Percentiles rank a stretch among this genome's conserved stretches.
Conservation (phyloP, 805 yeast species). For the Yarrowia hollandica region DNA sequence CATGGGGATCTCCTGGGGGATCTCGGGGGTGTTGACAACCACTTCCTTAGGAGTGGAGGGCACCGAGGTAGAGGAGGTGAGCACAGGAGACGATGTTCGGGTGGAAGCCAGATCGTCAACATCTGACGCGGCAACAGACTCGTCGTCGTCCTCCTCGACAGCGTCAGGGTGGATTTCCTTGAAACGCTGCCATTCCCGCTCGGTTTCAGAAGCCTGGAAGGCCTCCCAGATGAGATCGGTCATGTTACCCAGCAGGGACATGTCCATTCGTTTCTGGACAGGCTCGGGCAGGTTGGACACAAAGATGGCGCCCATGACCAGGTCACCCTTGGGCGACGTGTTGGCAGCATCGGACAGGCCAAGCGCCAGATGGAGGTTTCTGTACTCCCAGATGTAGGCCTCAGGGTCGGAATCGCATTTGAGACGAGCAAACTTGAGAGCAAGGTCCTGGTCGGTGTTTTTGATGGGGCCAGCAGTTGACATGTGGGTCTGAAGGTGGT, state of each 20-base stretch:
- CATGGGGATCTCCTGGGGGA: constrained; percentile 16
- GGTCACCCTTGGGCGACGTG: constrained; percentile 28
- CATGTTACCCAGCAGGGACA: constrained; percentile 27
- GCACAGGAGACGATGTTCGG: constrained; percentile 10
- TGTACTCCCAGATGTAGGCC: constrained; percentile 27
- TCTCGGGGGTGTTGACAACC: not conserved
- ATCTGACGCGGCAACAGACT: constrained; percentile 15
- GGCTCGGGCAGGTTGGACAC: constrained; percentile 29
- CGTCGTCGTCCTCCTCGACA: constrained; percentile 29
- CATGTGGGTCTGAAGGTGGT: not conserved
- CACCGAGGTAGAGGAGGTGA: not conserved
- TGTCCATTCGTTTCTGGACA: constrained; percentile 27
- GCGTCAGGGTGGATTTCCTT: constrained; percentile 25
- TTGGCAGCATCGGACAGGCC: constrained; percentile 29
- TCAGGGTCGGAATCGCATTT: constrained; percentile 29
- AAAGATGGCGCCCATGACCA: constrained; percentile 25
- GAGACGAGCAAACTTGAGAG: constrained; percentile 28
- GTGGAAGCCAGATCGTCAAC: constrained; percentile 2
- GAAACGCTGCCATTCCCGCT: constrained; percentile 25
- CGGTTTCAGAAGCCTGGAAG: constrained; percentile 28
- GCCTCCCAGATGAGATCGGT: constrained; percentile 30
- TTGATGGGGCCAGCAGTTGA: constrained; percentile 16
- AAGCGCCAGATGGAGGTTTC: constrained; percentile 29
- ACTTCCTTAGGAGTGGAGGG: constrained; percentile 27
- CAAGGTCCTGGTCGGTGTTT: constrained; percentile 28